Conservation (phyloP, 805 yeast genomes). For the Candida anglica region DNA sequence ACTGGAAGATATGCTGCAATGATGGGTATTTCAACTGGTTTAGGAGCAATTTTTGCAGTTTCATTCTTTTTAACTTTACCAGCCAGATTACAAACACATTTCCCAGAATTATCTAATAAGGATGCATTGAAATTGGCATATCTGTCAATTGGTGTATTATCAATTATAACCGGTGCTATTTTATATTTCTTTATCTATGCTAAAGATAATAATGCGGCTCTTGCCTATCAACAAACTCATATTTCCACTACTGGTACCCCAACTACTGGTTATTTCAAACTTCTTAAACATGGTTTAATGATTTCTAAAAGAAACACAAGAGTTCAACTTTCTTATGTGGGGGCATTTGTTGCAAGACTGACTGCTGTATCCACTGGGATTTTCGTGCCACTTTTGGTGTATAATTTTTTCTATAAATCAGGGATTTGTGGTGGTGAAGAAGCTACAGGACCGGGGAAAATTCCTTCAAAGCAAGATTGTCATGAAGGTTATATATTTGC, state of each 20-base stretch:
- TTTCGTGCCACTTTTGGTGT: conserved; percentile 62
- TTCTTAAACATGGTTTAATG: conserved; percentile 44
- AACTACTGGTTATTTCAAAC: conserved; percentile 29
- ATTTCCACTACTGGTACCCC: background rate
- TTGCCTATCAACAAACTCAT: background rate
- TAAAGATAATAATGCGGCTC: conserved; percentile 4
- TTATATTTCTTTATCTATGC: conserved; percentile 43
- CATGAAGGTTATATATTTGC: conserved; percentile 62
- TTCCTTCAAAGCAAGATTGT: conserved; percentile 38
- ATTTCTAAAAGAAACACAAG: conserved; percentile 44
- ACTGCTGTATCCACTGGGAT: conserved; percentile 55
- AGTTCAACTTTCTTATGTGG: conserved; percentile 54
- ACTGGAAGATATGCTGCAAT: conserved; percentile 56
- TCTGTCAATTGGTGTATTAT: conserved; percentile 40
- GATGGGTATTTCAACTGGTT: conserved; percentile 59
- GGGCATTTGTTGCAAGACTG: conserved; percentile 61
- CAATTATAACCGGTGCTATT: conserved; percentile 34
- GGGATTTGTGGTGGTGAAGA: conserved; percentile 49
- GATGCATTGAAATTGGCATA: conserved; percentile 47
- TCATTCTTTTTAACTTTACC: conserved; percentile 55
- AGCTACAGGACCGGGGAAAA: no score
- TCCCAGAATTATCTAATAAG: conserved; percentile 32
- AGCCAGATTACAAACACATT: conserved; percentile 37
- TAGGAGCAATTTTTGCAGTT: conserved; percentile 67
- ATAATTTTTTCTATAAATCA: conserved; percentile 46